Evolutionary conservation across 2,329 filamentous ascomycete species (phyloP).

Genomic region (Colletotrichum salicis): DNA sequence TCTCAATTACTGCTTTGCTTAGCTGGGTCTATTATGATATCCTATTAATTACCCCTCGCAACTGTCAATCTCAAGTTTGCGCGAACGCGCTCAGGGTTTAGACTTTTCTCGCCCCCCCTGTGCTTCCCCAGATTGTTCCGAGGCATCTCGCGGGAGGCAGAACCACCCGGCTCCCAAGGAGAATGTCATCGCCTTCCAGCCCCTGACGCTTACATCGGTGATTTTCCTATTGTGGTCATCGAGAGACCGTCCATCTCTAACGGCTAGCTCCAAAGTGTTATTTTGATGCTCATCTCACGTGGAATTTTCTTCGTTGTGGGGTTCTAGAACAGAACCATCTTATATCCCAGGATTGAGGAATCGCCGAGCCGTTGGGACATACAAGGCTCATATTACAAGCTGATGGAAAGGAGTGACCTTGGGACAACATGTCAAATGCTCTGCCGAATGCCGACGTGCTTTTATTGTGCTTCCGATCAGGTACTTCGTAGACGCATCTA

Average conservation of each 20-base stretch:
- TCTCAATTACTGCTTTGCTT: background rate
- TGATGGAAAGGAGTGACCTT: too few relatives aligned
- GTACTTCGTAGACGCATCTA: background rate
- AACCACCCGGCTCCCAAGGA: background rate
- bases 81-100: slow-evolving; percentile 1
- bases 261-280: background rate
- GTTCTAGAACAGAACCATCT: background rate
- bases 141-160: slow-evolving; percentile 3
- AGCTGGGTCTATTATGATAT: background rate
- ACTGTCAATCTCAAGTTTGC: slow-evolving; percentile 3
- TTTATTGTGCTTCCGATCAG: background rate
- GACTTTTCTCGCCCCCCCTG: slow-evolving; percentile 18
- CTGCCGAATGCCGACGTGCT: background rate
- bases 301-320: background rate
- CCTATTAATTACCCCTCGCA: slow-evolving; percentile 1
- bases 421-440: background rate
- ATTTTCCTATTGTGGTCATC: background rate
- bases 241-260: background rate
- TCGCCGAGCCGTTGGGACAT: too few relatives aligned
- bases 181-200: background rate
- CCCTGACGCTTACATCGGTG: background rate
- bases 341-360: background rate
- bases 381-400: too few relatives aligned
- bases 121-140: slow-evolving; percentile 31
- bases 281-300: background rate